Conservation (phyloP, 164 flowering plant species). For the Berberis vulgaris region DNA sequence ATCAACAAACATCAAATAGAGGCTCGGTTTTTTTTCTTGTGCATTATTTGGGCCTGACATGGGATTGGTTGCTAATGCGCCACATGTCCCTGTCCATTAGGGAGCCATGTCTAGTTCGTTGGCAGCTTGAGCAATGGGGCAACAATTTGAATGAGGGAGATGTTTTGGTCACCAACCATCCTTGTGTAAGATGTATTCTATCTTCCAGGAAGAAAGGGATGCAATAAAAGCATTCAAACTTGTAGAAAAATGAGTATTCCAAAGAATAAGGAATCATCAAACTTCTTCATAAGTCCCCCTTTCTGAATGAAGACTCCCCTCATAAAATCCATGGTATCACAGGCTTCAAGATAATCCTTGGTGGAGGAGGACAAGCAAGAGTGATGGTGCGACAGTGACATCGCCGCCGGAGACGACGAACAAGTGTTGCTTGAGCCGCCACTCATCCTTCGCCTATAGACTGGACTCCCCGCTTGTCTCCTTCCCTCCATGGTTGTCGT, state of each 20-base stretch:
- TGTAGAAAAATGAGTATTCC: slow-evolving; percentile 81
- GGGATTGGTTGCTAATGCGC: slow-evolving; percentile 97
- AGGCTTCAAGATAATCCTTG: slow-evolving; percentile 92
- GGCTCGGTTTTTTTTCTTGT: slow-evolving; percentile 85
- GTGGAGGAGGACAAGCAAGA: too few species aligned
- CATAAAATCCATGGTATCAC: slow-evolving; percentile 69
- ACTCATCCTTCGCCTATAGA: too few species aligned
- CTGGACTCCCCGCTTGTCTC: too few species aligned
- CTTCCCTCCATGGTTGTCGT: too few species aligned
- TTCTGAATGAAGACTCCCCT: slow-evolving; percentile 33
- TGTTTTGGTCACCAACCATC: slow-evolving; percentile 93
- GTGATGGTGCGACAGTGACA: too few species aligned
- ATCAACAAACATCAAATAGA: slow-evolving; percentile 93
- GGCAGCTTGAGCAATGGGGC: slow-evolving; percentile 93
- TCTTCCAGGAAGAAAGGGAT: slow-evolving; percentile 99
- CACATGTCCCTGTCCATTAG: slow-evolving; percentile 95
- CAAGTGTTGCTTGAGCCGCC: too few species aligned
- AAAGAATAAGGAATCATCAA: slow-evolving; percentile 85
- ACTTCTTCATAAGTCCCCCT: slow-evolving; percentile 62
- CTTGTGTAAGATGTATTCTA: slow-evolving; percentile 95
- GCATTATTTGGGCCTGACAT: slow-evolving; percentile 95
- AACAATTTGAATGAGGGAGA: slow-evolving; percentile 81
- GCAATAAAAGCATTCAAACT: slow-evolving; percentile 98
- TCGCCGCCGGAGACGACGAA: too few species aligned
- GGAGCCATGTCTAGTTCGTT: slow-evolving; percentile 97